Percentiles rank a stretch among this genome's conserved stretches.
These are phyloP conservation scores for Monsonia emarginata DNA, from an alignment of 441 rosid species.

Conservation along the genomic window DNA sequence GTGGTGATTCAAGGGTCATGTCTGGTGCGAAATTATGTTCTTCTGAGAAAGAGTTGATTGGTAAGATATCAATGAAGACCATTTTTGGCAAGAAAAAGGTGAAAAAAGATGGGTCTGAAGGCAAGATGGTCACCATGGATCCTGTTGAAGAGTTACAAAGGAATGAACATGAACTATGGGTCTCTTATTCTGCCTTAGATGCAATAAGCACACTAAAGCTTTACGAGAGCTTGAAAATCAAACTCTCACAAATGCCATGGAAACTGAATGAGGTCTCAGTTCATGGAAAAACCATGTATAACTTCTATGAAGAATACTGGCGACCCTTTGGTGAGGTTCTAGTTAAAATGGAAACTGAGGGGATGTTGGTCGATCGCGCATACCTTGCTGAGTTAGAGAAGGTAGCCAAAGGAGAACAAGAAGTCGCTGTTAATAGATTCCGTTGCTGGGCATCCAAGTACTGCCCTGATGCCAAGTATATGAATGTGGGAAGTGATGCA, in stretches of 20 bases:
- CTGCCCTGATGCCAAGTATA: conserved; percentile 71
- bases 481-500: conserved; percentile 89
- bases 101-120: conserved; percentile 89
- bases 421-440: conserved; percentile 58
- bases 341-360: conserved; percentile 77
- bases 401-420: conserved; percentile 78
- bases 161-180: conserved; percentile 62
- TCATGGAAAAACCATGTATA: conserved; percentile 47
- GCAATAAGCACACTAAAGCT: conserved; percentile 79
- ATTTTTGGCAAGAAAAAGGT: conserved; percentile 73
- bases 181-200: conserved; percentile 86
- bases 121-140: conserved; percentile 52
- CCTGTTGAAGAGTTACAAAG: conserved; percentile 83
- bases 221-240: conserved; percentile 59
- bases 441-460: conserved; percentile 75
- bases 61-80: conserved; percentile 80
- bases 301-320: conserved; percentile 73
- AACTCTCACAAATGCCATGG: conserved; percentile 50
- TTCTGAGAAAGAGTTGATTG: conserved; percentile 47
- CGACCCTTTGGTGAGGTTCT: conserved; percentile 81
- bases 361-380: conserved; percentile 76
- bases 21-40: conserved; percentile 24
- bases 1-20: conserved; percentile 56
- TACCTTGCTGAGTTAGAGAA: conserved; percentile 77
- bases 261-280: conserved; percentile 36